Evolutionary conservation across 2,329 filamentous ascomycete genomes (phyloP), one percentile per base, ranked within the genome.

Genomic region (Magnaporthiopsis rhizophila): DNA sequence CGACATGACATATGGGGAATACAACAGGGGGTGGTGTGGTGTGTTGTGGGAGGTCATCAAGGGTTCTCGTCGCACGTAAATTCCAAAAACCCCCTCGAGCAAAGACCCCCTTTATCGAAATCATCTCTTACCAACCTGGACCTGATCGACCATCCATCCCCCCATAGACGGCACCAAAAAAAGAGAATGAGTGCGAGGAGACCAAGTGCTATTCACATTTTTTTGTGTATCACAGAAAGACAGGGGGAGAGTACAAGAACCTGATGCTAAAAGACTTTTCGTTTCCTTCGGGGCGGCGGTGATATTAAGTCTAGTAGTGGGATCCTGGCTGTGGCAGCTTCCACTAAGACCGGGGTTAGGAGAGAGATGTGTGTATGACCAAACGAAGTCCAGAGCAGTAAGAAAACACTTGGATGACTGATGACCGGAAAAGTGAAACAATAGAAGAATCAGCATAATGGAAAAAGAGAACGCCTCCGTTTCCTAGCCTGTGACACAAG

Each of bases 391-490:
- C 18, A 53, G 45, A 53, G 45, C 45, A 53, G 45, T 53, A 53
- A n/a, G 45, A 53, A 50, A 53, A 53, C 45, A 53, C 45, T n/a
- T 53, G 45, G 18, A n/a, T 53, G 45, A 53, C 26, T 58, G 57
- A 58, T 26, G 11, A 58, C 57, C 24, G 28, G 24, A 26, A 32
- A 32, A 58, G n/a, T 11, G 57, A 58, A 58, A 58, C 57, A 58
- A 6, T 30, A 12, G 6, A 58, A 5, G 28, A 58, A 28, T 26
- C 28, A 58, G 57, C 57, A 24, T 53, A 63, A 28, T 58, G 26
- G 60, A 59, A 62, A 60, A 64, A 58, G 56, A 64, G 59, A 60
- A 66, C 63, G 64, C 65, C 65, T 30, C 59, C 65, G 60, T 61
- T 62, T 64, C 64, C 36, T 62, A 62, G 28, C 50, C 50, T 58